These are phyloP conservation scores for Sechiopsis laciniata DNA, from an alignment of 306 rosid species.

Conservation along the genomic window DNA sequence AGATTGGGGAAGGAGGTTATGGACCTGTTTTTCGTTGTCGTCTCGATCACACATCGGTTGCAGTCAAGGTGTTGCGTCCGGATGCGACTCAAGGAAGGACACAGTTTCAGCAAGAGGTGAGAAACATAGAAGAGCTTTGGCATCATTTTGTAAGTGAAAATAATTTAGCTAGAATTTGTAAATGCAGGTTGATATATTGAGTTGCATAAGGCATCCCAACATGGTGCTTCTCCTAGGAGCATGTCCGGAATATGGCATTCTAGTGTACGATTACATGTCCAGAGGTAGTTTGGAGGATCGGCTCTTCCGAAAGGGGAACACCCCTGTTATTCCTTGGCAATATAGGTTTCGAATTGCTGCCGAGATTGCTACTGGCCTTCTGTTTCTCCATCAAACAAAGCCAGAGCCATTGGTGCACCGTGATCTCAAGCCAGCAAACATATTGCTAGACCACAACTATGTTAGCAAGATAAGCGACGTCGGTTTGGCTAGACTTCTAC, in stretches of 20 bases:
- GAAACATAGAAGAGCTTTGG: conserved; percentile 21
- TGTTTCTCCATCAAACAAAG: too few species aligned
- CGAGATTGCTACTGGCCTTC: too few species aligned
- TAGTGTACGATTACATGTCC: conserved; percentile 81
- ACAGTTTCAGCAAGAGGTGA: conserved; percentile 95
- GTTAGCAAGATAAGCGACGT: too few species aligned
- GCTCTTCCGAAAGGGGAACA: conserved; percentile 40
- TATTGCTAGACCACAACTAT: too few species aligned
- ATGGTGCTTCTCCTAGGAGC: too few species aligned
- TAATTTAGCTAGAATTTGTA: not conserved
- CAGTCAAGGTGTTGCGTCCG: conserved; percentile 77
- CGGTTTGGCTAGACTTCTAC: too few species aligned
- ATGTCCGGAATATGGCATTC: conserved; percentile 20
- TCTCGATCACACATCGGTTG: conserved; percentile 78
- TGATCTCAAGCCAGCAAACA: too few species aligned
- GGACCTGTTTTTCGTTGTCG: conserved; percentile 69
- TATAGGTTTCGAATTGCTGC: too few species aligned
- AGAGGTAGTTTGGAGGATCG: conserved; percentile 87
- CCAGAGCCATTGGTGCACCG: too few species aligned
- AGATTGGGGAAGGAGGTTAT: conserved; percentile 92
- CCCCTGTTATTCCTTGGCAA: conserved; percentile 30
- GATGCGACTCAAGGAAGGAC: conserved; percentile 71
- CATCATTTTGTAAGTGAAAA: not conserved
- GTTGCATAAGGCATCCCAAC: too few species aligned
- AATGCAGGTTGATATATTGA: conserved; percentile 47